Evolutionary conservation across 306 rosid species (phyloP).

Genomic region (Cyclanthera cordifolia): DNA sequence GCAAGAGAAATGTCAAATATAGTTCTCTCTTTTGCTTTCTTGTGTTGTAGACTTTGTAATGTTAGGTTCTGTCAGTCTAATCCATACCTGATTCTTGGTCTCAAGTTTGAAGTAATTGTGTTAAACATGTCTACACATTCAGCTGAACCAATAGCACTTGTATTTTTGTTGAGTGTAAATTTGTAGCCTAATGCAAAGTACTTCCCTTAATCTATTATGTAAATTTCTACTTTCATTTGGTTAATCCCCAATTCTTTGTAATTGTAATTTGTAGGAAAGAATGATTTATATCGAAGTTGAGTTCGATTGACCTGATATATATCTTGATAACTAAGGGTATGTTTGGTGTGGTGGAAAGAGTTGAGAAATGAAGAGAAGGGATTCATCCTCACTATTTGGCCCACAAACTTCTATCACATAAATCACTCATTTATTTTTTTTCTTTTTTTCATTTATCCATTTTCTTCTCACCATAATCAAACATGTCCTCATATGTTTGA

Average conservation of each 20-base stretch:
- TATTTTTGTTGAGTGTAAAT: slow-evolving; percentile 1
- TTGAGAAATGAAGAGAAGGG: no score
- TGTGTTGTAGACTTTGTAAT: background rate
- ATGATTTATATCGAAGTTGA: background rate
- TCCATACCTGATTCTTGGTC: no score
- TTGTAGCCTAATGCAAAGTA: background rate
- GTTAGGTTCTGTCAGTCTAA: background rate
- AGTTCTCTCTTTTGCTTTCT: slow-evolving; percentile 31
- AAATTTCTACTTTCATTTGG: no score
- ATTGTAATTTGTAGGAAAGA: background rate
- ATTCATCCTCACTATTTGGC: no score
- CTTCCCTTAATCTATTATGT: background rate
- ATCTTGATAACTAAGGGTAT: no score
- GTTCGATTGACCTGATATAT: no score
- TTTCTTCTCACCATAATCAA: no score
- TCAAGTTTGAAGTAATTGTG: background rate
- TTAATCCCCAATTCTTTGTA: background rate
- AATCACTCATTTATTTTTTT: no score
- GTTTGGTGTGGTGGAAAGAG: no score
- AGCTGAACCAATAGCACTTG: background rate
- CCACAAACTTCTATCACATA: no score
- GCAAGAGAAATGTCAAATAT: slow-evolving; percentile 62
- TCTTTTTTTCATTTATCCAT: no score
- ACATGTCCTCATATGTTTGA: no score
- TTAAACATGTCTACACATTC: background rate